Evolutionary conservation across 2,329 filamentous ascomycete genomes (phyloP), one percentile per base, ranked within the genome.

Genomic region (Colletotrichum incanum): DNA sequence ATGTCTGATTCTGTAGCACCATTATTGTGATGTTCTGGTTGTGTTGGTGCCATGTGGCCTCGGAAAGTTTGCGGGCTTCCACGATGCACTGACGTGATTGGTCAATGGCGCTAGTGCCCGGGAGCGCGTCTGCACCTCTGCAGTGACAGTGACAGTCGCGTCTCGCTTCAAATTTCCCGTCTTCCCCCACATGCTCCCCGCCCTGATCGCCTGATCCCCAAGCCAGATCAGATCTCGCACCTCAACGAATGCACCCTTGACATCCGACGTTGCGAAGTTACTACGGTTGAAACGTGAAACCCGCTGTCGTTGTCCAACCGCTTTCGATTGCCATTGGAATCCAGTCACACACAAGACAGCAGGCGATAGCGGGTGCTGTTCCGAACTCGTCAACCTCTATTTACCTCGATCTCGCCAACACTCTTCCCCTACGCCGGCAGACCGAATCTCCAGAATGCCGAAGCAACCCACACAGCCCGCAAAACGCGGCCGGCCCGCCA

Each of bases 371-470:
- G 20, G 11, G 47, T 23, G n/a, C 23, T 9, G 47, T 23, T 8
- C 23, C 14, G 18, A 28, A 16, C 55, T 41, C 5, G 14, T 43
- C 23, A 8, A 43, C 4, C 31, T 28, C 9, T 16, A 26, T 6
- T 9, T 58, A 4, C 37, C 16, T 23, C 39, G n/a, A 45, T 28
- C 28, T 50, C 31, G 31, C 14, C 23, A 28, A 39, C 31, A 50
- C 31, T 18, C 16, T 28, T 20, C 11, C n/a, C 34, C 5, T 20
- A 4, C 11, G 23, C 12, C 14, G n/a, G 14, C 28, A 63, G 34
- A 18, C 7, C 26, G 31, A 47, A 37, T 39, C 45, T 75, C 39
- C 1, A 88, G 87, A 85, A 82, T 86, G 39, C 82, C 85, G 1
- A 86, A 84, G 58, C 78, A 81, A 71, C 76, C 84, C 0, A 75